Evolutionary conservation across 2,329 filamentous ascomycete species (phyloP).

Genomic region (Leptoxyphium fumago): DNA sequence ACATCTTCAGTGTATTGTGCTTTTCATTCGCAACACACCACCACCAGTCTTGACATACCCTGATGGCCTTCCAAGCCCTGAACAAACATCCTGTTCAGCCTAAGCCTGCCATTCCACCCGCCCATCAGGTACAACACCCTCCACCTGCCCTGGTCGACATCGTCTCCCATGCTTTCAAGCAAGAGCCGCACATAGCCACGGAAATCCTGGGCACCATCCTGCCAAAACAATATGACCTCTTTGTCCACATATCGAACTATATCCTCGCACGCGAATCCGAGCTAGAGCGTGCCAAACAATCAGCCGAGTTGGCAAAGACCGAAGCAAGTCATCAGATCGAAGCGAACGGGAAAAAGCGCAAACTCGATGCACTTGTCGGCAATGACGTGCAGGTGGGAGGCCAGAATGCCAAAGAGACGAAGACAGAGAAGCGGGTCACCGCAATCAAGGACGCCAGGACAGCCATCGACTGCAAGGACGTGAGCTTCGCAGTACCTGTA

Average conservation of each 20-base stretch:
- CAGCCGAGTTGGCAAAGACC: neutral
- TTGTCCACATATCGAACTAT: slow-evolving; percentile 36
- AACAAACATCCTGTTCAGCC: neutral
- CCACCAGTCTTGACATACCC: no score
- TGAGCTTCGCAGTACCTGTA: slow-evolving; percentile 47
- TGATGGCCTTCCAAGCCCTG: neutral
- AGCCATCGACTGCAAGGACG: slow-evolving; percentile 35
- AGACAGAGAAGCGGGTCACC: neutral
- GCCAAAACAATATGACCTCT: slow-evolving; percentile 18
- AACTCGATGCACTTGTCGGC: slow-evolving; percentile 27
- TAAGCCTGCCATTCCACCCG: neutral
- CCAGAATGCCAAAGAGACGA: neutral
- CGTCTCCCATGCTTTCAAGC: slow-evolving; percentile 8
- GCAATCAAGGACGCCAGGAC: slow-evolving; percentile 2
- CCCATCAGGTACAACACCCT: neutral
- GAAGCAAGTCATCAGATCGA: slow-evolving; percentile 12
- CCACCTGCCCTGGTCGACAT: slow-evolving; percentile 1
- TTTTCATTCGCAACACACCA: no score
- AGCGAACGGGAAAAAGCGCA: slow-evolving; percentile 34
- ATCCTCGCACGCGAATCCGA: slow-evolving; percentile 17
- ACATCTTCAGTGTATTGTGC: no score
- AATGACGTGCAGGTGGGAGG: slow-evolving; percentile 3
- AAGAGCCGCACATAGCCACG: slow-evolving; percentile 5
- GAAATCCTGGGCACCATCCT: slow-evolving; percentile 7
- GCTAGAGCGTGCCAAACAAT: neutral